A percentile compares a stretch with the other conserved stretches of the same genome.
Evolutionary conservation across 2,329 filamentous ascomycete genomes (phyloP).

Genomic region (Colletotrichum truncatum): DNA sequence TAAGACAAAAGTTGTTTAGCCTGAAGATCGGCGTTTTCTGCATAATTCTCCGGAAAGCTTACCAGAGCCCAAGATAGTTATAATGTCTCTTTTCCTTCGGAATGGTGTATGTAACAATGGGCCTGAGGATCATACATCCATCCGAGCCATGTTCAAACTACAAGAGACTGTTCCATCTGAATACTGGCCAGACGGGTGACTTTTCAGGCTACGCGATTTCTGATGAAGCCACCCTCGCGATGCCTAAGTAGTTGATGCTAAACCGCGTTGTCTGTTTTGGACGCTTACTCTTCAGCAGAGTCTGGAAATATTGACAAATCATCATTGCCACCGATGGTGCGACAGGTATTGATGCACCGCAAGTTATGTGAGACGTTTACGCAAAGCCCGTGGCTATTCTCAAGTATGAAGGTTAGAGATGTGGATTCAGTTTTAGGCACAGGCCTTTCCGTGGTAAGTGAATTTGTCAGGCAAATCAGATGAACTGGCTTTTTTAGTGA

Average conservation of each 20-base stretch:
- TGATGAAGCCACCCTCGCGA: too few species aligned
- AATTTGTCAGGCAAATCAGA: slow-evolving; percentile 26
- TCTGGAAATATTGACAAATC: slow-evolving; percentile 10
- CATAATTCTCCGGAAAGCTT: too few species aligned
- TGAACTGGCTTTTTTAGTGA: background rate
- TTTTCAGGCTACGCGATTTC: too few species aligned
- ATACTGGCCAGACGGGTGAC: too few species aligned
- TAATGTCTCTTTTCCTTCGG: too few species aligned
- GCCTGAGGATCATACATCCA: background rate
- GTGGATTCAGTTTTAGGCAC: background rate
- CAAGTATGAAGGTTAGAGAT: background rate
- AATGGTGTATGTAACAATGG: too few species aligned
- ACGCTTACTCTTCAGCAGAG: too few species aligned
- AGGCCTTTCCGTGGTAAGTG: background rate
- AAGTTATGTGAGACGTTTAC: background rate
- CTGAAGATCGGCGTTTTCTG: too few species aligned
- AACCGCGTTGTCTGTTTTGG: too few species aligned
- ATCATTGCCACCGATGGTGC: background rate
- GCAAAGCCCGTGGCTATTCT: slow-evolving; percentile 1
- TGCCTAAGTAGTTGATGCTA: too few species aligned
- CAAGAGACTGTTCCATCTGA: background rate
- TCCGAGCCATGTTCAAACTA: background rate
- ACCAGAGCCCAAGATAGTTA: too few species aligned
- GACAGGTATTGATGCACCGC: slow-evolving; percentile 15
- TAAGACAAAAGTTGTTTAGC: too few species aligned